phyloP scores from a whole-genome alignment of 805 yeast species.

The Lachancea nothofagi region DNA sequence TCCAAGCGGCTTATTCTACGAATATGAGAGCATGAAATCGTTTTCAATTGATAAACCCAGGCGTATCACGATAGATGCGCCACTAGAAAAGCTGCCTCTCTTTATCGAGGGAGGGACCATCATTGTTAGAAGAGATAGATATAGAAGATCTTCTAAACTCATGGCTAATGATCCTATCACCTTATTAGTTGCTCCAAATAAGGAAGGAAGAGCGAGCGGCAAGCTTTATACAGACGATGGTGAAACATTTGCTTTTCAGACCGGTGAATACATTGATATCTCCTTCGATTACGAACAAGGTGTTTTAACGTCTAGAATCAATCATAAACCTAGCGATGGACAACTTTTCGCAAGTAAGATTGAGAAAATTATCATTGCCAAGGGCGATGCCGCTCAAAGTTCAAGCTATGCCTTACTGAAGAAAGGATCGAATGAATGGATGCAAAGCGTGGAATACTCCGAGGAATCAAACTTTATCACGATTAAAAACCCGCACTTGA shows the following conservation, averaged over 20 bases:
- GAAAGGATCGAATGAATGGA: slow-evolving; percentile 1
- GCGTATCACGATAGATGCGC: slow-evolving; percentile 36
- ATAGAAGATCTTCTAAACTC: slow-evolving; percentile 71
- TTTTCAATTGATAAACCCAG: slow-evolving; percentile 12
- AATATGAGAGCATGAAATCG: slow-evolving; percentile 38
- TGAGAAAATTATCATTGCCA: slow-evolving; percentile 50
- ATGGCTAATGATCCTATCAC: slow-evolving; percentile 82
- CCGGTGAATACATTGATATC: slow-evolving; percentile 46
- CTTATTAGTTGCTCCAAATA: slow-evolving; percentile 53
- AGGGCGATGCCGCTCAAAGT: slow-evolving; percentile 27
- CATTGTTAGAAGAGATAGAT: slow-evolving; percentile 59
- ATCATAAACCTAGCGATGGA: slow-evolving; percentile 23
- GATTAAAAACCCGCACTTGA: slow-evolving; percentile 4
- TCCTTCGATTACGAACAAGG: slow-evolving; percentile 36
- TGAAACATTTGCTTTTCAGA: slow-evolving; percentile 52
- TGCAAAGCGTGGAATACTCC: no score
- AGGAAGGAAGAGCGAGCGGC: slow-evolving; percentile 48
- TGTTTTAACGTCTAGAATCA: slow-evolving; percentile 28
- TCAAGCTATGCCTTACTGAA: background rate
- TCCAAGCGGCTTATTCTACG: slow-evolving; percentile 54
- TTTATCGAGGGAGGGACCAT: slow-evolving; percentile 76
- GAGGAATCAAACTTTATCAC: background rate
- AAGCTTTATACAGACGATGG: slow-evolving; percentile 81
- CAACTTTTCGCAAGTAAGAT: slow-evolving; percentile 38
- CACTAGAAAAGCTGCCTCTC: slow-evolving; percentile 62